A percentile compares a stretch with the other conserved stretches of the same genome.
Evolutionary conservation across 257 asterid genomes (phyloP).

Genomic region (Salvia miltiorrhiza): DNA sequence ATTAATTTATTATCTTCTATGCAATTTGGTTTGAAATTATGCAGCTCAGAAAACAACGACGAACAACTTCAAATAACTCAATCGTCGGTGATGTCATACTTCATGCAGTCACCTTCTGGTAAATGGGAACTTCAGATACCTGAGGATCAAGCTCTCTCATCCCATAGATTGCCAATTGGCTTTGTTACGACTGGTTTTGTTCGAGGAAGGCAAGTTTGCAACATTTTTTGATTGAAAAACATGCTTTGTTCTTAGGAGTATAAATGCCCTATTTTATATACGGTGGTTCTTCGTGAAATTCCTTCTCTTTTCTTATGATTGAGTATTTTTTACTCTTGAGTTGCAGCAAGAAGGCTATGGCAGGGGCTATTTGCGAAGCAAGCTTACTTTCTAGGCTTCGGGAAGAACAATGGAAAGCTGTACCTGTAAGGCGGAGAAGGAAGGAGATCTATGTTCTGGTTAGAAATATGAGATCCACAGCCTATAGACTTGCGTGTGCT

Average conservation of each 20-base stretch:
- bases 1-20: neutral
- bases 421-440: conserved; percentile 47
- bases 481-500: conserved; percentile 85
- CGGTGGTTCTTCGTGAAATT: neutral
- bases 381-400: conserved; percentile 58
- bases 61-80: conserved; percentile 57
- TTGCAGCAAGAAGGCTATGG: conserved; percentile 73
- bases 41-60: conserved; percentile 47
- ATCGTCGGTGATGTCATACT: conserved; percentile 45
- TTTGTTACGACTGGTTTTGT: conserved; percentile 82
- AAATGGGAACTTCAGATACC: conserved; percentile 65
- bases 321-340: conserved; percentile 1
- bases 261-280: neutral
- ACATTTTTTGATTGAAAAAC: neutral
- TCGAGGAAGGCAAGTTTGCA: conserved; percentile 67
- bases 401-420: conserved; percentile 66
- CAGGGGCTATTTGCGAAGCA: conserved; percentile 72
- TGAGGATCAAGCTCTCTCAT: conserved; percentile 33
- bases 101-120: conserved; percentile 49
- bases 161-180: conserved; percentile 71
- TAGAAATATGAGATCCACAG: conserved; percentile 83
- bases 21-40: conserved; percentile 10
- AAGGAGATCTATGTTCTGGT: conserved; percentile 83
- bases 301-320: neutral
- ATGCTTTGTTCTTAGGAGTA: neutral